Base-by-base conservation (phyloP, 192 early-diverging fungal species). In the Gryganskiella cystojenkinii region DNA sequence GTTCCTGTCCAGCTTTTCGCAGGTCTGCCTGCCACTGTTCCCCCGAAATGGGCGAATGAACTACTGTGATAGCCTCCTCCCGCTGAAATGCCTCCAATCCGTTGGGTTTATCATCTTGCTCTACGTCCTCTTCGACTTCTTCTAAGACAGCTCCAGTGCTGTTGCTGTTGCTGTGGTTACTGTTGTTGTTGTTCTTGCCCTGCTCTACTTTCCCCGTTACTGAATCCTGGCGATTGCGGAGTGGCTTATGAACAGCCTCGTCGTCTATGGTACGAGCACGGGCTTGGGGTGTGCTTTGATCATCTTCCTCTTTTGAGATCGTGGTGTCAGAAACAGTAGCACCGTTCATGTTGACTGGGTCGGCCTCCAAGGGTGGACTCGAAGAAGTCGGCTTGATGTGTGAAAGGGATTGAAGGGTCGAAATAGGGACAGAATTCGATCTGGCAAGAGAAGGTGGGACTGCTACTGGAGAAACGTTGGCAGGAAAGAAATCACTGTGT, bases 341-440 rank as follows among this genome's bases (percentile, higher is more conserved):
- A 10, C 42, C 64, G 9, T 27, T 44, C 14, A 43, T 47, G 56
- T 62, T 67, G 11, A n/a, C 27, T 9, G 45, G 13, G 7, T 30
- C 54, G 24, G 33, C 7, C 46, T 68, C 58, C 53, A 57, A 45
- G 3, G 53, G 53, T 28, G 58, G 58, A 17, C 60, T 67, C 9
- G 44, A 24, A 25, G 46, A 11, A 10, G 35, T 35, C 7, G 53
- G 59, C 37, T 67, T 76, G 50, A 22, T 25, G 9, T 51, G 60
- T 10, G 54, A 44, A 14, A 59, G 9, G 31, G 54, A 53, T 2
- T 69, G 59, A 15, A 78, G 31, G 19, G 74, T 64, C 3, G 47
- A 37, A 24, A 62, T 45, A 0, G 74, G 74, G 27, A 78, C 74
- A 31, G 74, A 78, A 56, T 78, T 69, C 30, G 74, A 78, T 54